These are phyloP conservation scores for Colletotrichum filicis DNA, from an alignment of 2,329 filamentous ascomycete genomes.

Conservation along the genomic window DNA sequence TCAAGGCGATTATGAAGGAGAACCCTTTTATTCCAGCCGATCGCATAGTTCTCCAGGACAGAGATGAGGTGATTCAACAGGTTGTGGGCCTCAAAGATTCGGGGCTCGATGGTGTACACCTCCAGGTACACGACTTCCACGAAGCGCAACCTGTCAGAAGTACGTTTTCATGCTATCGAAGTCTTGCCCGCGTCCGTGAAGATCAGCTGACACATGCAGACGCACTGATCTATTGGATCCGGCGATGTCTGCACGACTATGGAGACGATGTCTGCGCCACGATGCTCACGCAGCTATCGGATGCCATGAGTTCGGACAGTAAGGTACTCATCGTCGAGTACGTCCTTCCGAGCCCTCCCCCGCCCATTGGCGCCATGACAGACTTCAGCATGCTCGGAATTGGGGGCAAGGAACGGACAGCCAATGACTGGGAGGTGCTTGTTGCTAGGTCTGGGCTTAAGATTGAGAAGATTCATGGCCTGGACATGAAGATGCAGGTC, in stretches of 20 bases:
- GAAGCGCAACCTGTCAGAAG: conserved; percentile 36
- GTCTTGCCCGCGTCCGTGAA: neutral
- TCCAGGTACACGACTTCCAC: conserved; percentile 37
- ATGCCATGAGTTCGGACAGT: conserved; percentile 46
- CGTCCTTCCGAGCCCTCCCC: conserved; percentile 41
- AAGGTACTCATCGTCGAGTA: conserved; percentile 46
- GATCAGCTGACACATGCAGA: conserved; percentile 37
- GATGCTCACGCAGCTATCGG: conserved; percentile 44
- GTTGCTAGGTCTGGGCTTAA: conserved; percentile 40
- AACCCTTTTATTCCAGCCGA: conserved; percentile 20
- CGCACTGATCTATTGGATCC: conserved; percentile 49
- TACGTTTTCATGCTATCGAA: neutral
- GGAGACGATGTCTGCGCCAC: conserved; percentile 43
- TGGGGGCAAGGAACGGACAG: conserved; percentile 46
- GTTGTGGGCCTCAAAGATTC: conserved; percentile 2
- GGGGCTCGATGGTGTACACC: neutral
- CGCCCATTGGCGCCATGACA: conserved; percentile 36
- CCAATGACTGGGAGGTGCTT: conserved; percentile 39
- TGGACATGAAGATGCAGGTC: conserved; percentile 20
- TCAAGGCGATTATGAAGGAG: conserved; percentile 35
- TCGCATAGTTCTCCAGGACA: conserved; percentile 36
- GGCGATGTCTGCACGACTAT: conserved; percentile 51
- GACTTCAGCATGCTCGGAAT: conserved; percentile 45
- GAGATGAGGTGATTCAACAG: conserved; percentile 35
- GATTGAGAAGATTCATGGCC: conserved; percentile 39